Conservation (phyloP, 495 filamentous ascomycete species). For the Aspergillus ostianus region DNA sequence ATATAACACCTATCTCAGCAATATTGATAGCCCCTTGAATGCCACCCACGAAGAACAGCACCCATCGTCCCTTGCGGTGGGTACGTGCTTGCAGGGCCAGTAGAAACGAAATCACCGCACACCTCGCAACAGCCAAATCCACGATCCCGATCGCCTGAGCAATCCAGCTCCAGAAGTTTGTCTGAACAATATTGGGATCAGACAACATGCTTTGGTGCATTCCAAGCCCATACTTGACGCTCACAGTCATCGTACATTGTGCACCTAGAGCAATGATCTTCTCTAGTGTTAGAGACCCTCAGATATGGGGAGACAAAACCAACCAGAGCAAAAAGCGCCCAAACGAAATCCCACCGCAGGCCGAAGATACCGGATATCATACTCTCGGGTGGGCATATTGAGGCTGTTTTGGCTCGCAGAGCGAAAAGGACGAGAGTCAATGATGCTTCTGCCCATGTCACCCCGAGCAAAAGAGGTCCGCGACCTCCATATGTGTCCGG, state of each 20-base stretch:
- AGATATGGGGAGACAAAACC: background rate
- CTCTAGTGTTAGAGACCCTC: background rate
- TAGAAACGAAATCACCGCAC: slow-evolving; percentile 33
- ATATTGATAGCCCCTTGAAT: slow-evolving; percentile 25
- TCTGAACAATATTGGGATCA: slow-evolving; percentile 19
- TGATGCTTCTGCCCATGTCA: slow-evolving; percentile 28
- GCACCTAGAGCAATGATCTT: slow-evolving; percentile 16
- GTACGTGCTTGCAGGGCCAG: slow-evolving; percentile 28
- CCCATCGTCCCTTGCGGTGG: slow-evolving; percentile 15
- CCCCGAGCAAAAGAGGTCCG: slow-evolving; percentile 25
- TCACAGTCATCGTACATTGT: slow-evolving; percentile 24
- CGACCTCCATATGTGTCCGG: slow-evolving; percentile 19
- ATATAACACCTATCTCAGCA: slow-evolving; percentile 21
- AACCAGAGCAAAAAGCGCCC: slow-evolving; percentile 29
- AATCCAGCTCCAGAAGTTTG: slow-evolving; percentile 33
- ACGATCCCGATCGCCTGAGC: slow-evolving; percentile 25
- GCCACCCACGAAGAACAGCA: slow-evolving; percentile 28
- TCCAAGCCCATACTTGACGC: slow-evolving; percentile 25
- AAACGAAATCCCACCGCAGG: slow-evolving; percentile 30
- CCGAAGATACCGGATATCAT: slow-evolving; percentile 15
- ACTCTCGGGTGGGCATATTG: slow-evolving; percentile 15
- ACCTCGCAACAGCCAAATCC: slow-evolving; percentile 24
- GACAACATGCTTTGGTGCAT: slow-evolving; percentile 23
- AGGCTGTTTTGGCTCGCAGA: slow-evolving; percentile 27
- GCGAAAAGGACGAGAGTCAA: slow-evolving; percentile 23